Conservation (phyloP, 2,329 filamentous ascomycete species). For the Phialophora tarda region DNA sequence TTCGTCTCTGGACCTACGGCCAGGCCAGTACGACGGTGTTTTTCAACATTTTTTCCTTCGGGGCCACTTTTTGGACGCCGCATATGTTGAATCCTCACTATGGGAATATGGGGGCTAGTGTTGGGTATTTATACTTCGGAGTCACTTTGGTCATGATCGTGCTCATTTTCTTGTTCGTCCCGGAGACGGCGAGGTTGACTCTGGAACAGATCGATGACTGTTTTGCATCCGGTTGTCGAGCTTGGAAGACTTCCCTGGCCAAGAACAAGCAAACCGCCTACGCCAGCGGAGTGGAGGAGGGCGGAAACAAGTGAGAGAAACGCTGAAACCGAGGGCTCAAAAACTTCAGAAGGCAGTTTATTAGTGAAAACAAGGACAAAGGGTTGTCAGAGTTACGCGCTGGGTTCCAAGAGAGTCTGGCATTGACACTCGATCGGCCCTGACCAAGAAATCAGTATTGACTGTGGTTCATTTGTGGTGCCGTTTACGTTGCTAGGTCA, state of each 20-base stretch:
- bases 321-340: too few species aligned
- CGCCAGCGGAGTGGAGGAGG: too few species aligned
- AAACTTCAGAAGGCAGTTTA: too few species aligned
- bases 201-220: slow-evolving; percentile 40
- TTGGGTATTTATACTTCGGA: slow-evolving; percentile 42
- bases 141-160: slow-evolving; percentile 7
- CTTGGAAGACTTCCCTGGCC: slow-evolving; percentile 8
- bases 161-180: slow-evolving; percentile 32
- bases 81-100: too few species aligned
- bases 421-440: too few species aligned
- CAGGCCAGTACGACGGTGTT: background rate
- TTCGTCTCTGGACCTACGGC: slow-evolving; percentile 10
- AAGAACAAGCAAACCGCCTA: slow-evolving; percentile 1
- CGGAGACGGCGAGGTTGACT: slow-evolving; percentile 40
- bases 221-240: slow-evolving; percentile 1
- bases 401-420: too few species aligned
- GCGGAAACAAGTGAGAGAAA: too few species aligned
- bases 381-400: too few species aligned
- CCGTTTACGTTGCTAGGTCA: too few species aligned
- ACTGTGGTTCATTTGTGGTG: too few species aligned
- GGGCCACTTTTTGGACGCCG: slow-evolving; percentile 33
- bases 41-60: slow-evolving; percentile 32
- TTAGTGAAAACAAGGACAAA: too few species aligned
- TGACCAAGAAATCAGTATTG: too few species aligned
- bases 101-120: slow-evolving; percentile 40